Evolutionary conservation across 2,329 filamentous ascomycete genomes (phyloP), one percentile per base, ranked within the genome.

Genomic region (Apiospora kogelbergensis): DNA sequence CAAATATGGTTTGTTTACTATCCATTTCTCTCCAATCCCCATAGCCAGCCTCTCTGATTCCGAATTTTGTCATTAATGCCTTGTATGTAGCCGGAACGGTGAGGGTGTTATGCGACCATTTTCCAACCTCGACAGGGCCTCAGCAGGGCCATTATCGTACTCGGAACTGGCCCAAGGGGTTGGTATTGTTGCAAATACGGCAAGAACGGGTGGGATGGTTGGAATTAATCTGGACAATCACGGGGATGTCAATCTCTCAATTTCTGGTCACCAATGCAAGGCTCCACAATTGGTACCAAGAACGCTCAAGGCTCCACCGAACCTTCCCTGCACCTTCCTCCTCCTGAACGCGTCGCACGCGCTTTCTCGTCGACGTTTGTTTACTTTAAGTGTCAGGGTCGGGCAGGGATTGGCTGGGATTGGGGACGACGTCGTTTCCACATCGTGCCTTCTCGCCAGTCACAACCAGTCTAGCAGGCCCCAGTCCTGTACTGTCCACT

Each of bases 331-430:
- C 63, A 40, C 20, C 63, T 65, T 11, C 53, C 17, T 60, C 41
- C 63, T 53, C 65, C 65, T 66, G 26, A 53, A 66, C 65, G 65
- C 65, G 65, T 66, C 65, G 65, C 65, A 48, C 65, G 65, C 65
- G 65, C 65, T 48, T 37, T 66, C 44, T 30, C 42, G 22, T 46
- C 20, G 22, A 17, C 42, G 22, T 66, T 66, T 66, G 65, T 66
- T 66, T 66, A 66, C 65, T 66, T 48, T 53, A 66, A 66, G 65
- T 66, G 44, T 66, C 65, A 24, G 44, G 13, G n/a, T 41, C 22
- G 42, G 65, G 45, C 65, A 53, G 65, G 44, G 65, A 66, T 66
- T 24, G 44, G 42, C 65, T 44, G 65, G n/a, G 17, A 6, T 24
- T 17, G 30, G 63, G 63, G 37, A 24, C 63, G 37, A 30, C 37